Evolutionary conservation across 345 rosid genomes (phyloP).

Genomic region (Conringia planisiliqua): DNA sequence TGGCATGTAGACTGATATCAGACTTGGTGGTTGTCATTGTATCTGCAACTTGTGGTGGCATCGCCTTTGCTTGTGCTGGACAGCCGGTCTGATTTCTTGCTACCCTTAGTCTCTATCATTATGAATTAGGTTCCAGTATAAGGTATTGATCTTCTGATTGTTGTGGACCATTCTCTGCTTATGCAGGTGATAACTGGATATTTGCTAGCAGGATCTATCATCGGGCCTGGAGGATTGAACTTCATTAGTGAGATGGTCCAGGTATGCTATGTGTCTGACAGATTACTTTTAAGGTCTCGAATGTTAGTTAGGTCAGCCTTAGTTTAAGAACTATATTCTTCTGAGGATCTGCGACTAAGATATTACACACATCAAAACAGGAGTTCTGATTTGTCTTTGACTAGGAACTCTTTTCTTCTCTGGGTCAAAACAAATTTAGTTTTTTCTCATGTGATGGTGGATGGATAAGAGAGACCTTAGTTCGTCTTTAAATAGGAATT

Average conservation of each 20-base stretch:
- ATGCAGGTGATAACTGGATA: constrained; percentile 89
- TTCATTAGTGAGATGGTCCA: constrained; percentile 96
- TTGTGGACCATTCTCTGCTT: neutral
- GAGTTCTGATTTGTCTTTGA: neutral
- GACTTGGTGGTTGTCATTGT: constrained; percentile 94
- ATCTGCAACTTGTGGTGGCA: constrained; percentile 97
- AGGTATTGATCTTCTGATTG: neutral
- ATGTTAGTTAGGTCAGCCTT: neutral
- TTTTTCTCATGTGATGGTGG: neutral
- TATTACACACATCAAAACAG: neutral
- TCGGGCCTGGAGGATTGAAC: constrained; percentile 92
- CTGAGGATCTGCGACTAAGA: neutral
- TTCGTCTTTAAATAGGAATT: neutral
- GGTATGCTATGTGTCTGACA: constrained; percentile 46
- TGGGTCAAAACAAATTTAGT: neutral
- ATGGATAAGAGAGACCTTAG: neutral
- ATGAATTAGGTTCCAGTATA: neutral
- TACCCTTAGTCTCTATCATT: constrained; percentile 4
- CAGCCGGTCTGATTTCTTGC: constrained; percentile 65
- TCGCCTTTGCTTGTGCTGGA: constrained; percentile 98
- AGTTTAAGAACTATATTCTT: neutral
- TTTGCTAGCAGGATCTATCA: constrained; percentile 82
- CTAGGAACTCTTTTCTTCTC: neutral
- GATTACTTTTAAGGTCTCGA: neutral
- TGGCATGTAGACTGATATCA: constrained; percentile 73